Evolutionary conservation across 2,329 filamentous ascomycete species (phyloP), one percentile per base, ranked within the genome.

Genomic region (Acrocalymma vagum): DNA sequence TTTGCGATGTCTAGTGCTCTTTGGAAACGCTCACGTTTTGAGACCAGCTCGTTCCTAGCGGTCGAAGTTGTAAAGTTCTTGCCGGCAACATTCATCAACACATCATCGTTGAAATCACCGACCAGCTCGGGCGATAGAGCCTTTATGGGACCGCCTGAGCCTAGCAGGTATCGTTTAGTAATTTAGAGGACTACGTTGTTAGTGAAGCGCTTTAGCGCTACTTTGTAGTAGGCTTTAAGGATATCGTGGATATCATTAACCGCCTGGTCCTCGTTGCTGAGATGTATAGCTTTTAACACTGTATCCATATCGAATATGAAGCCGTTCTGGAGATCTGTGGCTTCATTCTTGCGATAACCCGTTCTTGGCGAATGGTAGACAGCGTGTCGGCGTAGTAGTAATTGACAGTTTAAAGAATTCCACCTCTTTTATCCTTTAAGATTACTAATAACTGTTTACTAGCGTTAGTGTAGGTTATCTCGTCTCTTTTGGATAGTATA

Each of bases 101-200:
- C 66, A 0, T 75, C 71, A 0, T 70, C 52, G 0, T 67, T 71
- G 37, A 88, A 65, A 0, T 56, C 46, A 13, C 77, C 63, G 0
- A 87, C 73, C 26, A 79, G 78, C 0, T 72, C 60, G 0, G 81
- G 72, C 0, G 72, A 77, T 28, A 88, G 77, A 0, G 82, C 64
- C 8, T 65, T 71, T 2, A 86, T 65, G 0, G 83, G 83, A 5
- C 78, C 78, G 0, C 71, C 49, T 0, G 72, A 56, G 0, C 78
- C 75, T 0, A 86, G 64, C 0, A 88, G 70, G 42, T 73, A 72
- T 48, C 82, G 66, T 30, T 81, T 76, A 2, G 80, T 69, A 0
- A 76, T 80, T 47, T 87, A 84, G 43, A 79, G 76, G 53, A 75
- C 82, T 2, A 89, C 64, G 5, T 74, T 78, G 53, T 89, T 85